Evolutionary conservation across 495 filamentous ascomycete species (phyloP), one percentile per base, ranked within the genome.

Genomic region (Schizothecium vesticola): DNA sequence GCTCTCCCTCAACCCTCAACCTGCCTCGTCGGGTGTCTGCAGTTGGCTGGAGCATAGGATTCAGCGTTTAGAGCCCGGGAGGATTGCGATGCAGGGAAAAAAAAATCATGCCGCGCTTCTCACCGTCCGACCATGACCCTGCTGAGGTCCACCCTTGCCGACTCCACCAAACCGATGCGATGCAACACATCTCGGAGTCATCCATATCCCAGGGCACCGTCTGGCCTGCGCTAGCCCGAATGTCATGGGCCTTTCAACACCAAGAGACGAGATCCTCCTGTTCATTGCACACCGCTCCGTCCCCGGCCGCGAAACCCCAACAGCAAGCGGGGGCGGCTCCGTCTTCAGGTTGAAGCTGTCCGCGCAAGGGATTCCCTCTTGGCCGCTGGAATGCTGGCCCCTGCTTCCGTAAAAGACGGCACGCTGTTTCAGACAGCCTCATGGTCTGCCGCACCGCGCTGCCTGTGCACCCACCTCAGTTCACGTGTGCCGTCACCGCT

Each of bases 401-500:
- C 43, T 51, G 43, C 43, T n/a, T 51, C 43, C 43, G 43, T 51
- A 16, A 6, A 43, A 59, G 22, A 55, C 25, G 31, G 29, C 56
- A 59, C 31, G 33, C 26, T 60, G 65, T 66, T 66, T 66, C 65
- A 61, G 33, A 61, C 65, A 66, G 33, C 29, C 57, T 59, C 56
- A 58, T 58, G 56, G 21, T 3, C 28, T 21, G 23, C 64, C 24
- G 26, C 63, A 65, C 51, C 6, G 55, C 19, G 56, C 16, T 21
- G 56, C 64, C 64, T 66, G 59, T 56, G 59, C 23, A 57, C 43
- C 61, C 59, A 56, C 43, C 21, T 31, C 31, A 22, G 43, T 25
- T 51, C 66, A 25, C 36, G 43, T 51, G 43, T 51, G 43, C 43
- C 19, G 43, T 51, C 43, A n/a, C 43, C 16, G 43, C 43, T 33